Conservation (phyloP, 495 filamentous ascomycete species). For the Sabuloglossum arenarium region DNA sequence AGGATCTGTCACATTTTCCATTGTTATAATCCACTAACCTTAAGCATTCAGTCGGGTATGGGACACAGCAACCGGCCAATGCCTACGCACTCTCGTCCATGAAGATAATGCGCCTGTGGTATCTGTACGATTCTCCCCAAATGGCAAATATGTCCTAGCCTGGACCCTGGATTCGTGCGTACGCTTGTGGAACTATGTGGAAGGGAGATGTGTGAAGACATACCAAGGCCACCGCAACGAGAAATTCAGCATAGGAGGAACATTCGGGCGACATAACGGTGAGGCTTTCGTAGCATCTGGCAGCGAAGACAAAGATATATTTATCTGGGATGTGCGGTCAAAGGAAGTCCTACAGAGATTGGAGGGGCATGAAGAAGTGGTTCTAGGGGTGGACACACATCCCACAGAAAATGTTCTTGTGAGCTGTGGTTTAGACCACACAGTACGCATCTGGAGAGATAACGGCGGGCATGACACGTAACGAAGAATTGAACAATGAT, state of each 20-base stretch:
- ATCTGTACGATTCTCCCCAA: conserved; percentile 80
- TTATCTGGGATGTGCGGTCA: conserved; percentile 74
- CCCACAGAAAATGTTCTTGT: conserved; percentile 26
- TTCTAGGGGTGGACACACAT: conserved; percentile 61
- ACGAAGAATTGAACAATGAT: not conserved
- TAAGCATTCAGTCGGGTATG: conserved; percentile 42
- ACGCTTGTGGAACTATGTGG: conserved; percentile 84
- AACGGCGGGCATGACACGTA: not conserved
- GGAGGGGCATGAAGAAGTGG: conserved; percentile 55
- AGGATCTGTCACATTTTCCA: conserved; percentile 11
- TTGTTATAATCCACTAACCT: not conserved
- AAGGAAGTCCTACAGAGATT: conserved; percentile 62
- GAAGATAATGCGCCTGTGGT: conserved; percentile 88
- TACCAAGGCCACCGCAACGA: conserved; percentile 85
- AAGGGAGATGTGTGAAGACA: conserved; percentile 77
- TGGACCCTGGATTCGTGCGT: conserved; percentile 81
- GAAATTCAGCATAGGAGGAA: conserved; percentile 61
- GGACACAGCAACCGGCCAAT: conserved; percentile 92
- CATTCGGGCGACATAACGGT: conserved; percentile 36
- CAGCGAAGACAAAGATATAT: conserved; percentile 66
- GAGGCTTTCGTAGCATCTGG: conserved; percentile 55
- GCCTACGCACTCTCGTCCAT: conserved; percentile 80
- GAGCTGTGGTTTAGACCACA: conserved; percentile 42
- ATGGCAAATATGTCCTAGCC: conserved; percentile 78
- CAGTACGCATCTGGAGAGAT: conserved; percentile 37